Percentiles rank a stretch among this genome's conserved stretches.
Evolutionary conservation across 2,329 filamentous ascomycete species (phyloP).

Genomic region (Aspergillus sergii): DNA sequence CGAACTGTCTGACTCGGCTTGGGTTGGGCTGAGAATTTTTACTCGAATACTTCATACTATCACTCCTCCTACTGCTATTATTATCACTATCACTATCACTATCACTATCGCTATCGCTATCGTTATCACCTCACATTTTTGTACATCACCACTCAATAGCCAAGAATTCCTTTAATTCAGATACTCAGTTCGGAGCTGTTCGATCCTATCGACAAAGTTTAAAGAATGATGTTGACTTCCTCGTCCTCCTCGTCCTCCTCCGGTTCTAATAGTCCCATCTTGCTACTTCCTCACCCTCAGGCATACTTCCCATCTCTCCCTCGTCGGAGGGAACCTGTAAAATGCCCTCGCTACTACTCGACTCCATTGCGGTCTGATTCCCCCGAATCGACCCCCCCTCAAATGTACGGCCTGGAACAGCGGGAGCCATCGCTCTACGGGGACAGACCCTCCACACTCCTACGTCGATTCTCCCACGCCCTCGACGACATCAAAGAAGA

Average conservation of each 20-base stretch:
- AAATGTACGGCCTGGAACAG: constrained; percentile 37
- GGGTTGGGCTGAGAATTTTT: constrained; percentile 10
- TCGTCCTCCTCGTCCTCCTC: constrained; percentile 33
- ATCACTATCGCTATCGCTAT: constrained; percentile 2
- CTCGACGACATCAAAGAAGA: constrained; percentile 41
- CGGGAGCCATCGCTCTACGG: constrained; percentile 34
- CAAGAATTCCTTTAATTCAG: not conserved
- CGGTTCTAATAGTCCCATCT: constrained; percentile 26
- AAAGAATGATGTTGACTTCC: constrained; percentile 28
- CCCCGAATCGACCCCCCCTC: constrained; percentile 34
- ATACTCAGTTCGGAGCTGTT: not conserved
- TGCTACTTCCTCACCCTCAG: constrained; percentile 30
- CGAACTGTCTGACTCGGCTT: constrained; percentile 17
- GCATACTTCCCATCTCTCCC: constrained; percentile 28
- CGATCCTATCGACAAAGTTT: not conserved
- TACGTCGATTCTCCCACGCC: constrained; percentile 38
- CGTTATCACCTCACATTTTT: not conserved
- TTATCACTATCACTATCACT: constrained; percentile 2
- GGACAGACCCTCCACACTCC: constrained; percentile 28
- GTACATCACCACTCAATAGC: not conserved
- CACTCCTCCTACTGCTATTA: not conserved
- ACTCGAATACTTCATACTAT: constrained; percentile 1
- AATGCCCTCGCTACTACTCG: constrained; percentile 38
- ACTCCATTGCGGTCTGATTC: constrained; percentile 32
- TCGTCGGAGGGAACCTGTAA: constrained; percentile 26